Percentiles rank a stretch among this genome's conserved stretches.
phyloP scores from a whole-genome alignment of 768 basidiomycete species.

The Kwoniella dendrophila region DNA sequence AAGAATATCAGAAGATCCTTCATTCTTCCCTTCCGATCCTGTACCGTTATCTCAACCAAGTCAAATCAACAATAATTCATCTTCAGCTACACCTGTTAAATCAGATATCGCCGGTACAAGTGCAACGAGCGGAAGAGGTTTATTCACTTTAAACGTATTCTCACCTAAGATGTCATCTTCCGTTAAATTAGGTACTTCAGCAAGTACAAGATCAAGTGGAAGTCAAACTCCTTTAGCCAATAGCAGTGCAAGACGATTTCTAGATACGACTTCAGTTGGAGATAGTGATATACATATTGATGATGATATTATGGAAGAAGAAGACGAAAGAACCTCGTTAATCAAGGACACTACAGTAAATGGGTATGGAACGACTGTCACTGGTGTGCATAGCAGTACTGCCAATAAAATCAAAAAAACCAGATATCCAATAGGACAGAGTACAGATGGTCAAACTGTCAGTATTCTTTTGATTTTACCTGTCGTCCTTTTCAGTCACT shows the following conservation, averaged over 20 bases:
- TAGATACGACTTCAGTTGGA: no score
- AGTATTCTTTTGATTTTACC: slow-evolving; percentile 2
- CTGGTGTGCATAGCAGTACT: neutral
- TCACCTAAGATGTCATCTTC: slow-evolving; percentile 6
- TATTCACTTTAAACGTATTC: slow-evolving; percentile 19
- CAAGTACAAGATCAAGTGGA: slow-evolving; percentile 15
- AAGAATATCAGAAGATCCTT: slow-evolving; percentile 16
- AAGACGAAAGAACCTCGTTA: no score
- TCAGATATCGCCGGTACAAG: slow-evolving; percentile 1
- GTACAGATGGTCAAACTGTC: slow-evolving; percentile 54
- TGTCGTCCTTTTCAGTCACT: neutral
- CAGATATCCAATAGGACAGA: slow-evolving; percentile 30
- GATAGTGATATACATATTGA: no score
- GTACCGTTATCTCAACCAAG: slow-evolving; percentile 5
- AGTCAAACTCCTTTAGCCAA: slow-evolving; percentile 11
- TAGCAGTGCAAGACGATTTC: neutral
- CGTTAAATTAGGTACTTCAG: slow-evolving; percentile 2
- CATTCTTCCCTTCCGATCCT: slow-evolving; percentile 27
- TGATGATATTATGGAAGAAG: neutral
- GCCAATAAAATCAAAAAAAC: neutral
- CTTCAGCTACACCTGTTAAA: neutral
- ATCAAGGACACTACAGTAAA: no score
- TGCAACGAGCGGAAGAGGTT: slow-evolving; percentile 5
- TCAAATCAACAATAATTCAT: slow-evolving; percentile 2
- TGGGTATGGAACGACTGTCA: neutral